These are phyloP conservation scores for Nakazawaea pomicola DNA, from an alignment of 805 yeast species.

Conservation along the genomic window DNA sequence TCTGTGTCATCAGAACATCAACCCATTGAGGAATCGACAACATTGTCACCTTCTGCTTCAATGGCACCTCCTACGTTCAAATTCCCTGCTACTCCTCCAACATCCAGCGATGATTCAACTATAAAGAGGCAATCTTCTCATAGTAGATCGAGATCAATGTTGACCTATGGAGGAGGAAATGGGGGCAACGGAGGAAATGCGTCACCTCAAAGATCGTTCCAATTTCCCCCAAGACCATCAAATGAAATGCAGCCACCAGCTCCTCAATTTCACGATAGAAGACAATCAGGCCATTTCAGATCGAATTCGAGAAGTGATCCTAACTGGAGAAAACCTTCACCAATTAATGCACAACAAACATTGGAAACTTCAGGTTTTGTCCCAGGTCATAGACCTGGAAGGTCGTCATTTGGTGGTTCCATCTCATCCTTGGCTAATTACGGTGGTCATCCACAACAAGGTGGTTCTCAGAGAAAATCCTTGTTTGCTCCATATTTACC, in stretches of 20 bases:
- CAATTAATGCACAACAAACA: conserved; percentile 20
- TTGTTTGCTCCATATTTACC: conserved; percentile 95
- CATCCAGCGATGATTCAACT: conserved; percentile 19
- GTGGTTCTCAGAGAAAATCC: conserved; percentile 54
- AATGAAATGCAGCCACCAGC: conserved; percentile 43
- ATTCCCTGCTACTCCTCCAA: conserved; percentile 44
- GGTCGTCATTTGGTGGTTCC: conserved; percentile 68
- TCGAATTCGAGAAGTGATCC: conserved; percentile 38
- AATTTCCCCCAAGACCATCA: conserved; percentile 53
- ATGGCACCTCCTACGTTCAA: conserved; percentile 40
- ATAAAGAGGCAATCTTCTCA: conserved; percentile 20
- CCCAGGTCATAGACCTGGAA: conserved; percentile 69
- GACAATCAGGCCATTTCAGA: conserved; percentile 35
- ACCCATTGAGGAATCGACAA: too few species aligned
- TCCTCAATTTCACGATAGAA: conserved; percentile 44
- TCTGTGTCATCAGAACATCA: conserved; percentile 17
- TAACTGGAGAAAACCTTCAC: conserved; percentile 64
- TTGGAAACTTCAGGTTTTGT: conserved; percentile 36
- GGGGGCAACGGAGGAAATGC: too few species aligned
- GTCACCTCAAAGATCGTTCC: conserved; percentile 48
- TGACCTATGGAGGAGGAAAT: conserved; percentile 11
- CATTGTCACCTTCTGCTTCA: conserved; percentile 1
- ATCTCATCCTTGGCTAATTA: conserved; percentile 43
- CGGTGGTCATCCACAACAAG: conserved; percentile 22
- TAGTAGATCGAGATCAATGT: conserved; percentile 29